A percentile compares a stretch with the other conserved stretches of the same genome.
Evolutionary conservation across 2,329 filamentous ascomycete species (phyloP).

Genomic region (Didymella arachidicola): DNA sequence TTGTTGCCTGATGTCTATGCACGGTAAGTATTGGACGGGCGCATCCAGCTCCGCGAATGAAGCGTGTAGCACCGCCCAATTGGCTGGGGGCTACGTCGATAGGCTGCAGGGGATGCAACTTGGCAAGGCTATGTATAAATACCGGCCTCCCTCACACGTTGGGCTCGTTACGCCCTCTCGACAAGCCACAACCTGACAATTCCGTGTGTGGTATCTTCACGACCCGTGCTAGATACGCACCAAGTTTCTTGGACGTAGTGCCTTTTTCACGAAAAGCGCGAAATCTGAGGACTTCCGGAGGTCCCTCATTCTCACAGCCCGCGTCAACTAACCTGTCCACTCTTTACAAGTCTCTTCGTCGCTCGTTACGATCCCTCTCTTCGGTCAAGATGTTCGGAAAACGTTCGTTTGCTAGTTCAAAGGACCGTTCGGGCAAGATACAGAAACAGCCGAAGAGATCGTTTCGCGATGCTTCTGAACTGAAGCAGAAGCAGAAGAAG

Average conservation of each 20-base stretch:
- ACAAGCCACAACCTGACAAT: conserved; percentile 53
- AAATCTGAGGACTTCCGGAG: conserved; percentile 61
- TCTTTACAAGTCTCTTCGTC: conserved; percentile 57
- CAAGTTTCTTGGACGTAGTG: conserved; percentile 50
- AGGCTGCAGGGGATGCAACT: conserved; percentile 22
- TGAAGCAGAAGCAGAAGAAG: conserved; percentile 68
- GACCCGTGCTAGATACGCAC: conserved; percentile 46
- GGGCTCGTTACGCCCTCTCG: conserved; percentile 47
- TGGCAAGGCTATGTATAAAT: conserved; percentile 31
- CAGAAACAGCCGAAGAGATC: conserved; percentile 79
- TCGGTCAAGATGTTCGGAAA: conserved; percentile 78
- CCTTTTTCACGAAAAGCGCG: conserved; percentile 47
- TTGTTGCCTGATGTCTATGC: conserved; percentile 23
- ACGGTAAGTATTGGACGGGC: conserved; percentile 14
- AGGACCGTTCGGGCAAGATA: conserved; percentile 88
- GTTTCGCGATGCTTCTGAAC: conserved; percentile 78
- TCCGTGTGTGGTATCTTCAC: conserved; percentile 48
- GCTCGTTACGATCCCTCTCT: conserved; percentile 52
- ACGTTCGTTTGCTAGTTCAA: conserved; percentile 79
- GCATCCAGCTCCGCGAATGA: conserved; percentile 19
- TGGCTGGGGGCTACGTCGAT: conserved; percentile 20
- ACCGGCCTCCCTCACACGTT: conserved; percentile 41
- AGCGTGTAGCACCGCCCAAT: conserved; percentile 15
- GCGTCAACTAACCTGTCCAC: conserved; percentile 61
- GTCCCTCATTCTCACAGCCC: conserved; percentile 59